Evolutionary conservation across 208 protist genomes (phyloP).

Genomic region (Wallacemonas sp.): DNA sequence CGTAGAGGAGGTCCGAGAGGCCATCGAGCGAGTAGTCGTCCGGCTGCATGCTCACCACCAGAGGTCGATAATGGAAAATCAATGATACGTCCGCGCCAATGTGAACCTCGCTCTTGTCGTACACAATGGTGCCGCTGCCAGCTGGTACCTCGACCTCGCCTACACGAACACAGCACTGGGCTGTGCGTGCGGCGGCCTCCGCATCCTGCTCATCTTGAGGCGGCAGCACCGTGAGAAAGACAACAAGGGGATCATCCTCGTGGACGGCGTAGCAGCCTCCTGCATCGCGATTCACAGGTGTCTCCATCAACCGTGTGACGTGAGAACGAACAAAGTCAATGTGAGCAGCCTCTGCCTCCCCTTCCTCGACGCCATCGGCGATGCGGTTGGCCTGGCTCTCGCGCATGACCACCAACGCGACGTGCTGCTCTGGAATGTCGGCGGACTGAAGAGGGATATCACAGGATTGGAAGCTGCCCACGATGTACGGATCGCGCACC

Average conservation of each 20-base stretch:
- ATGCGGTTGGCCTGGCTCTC: conserved; percentile 35
- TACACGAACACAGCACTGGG: conserved; percentile 21
- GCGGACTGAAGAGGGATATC: conserved; percentile 36
- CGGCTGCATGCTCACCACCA: conserved; percentile 65
- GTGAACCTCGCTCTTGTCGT: conserved; percentile 49
- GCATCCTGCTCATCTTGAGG: conserved; percentile 34
- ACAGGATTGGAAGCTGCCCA: conserved; percentile 37
- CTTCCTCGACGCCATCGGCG: conserved; percentile 20
- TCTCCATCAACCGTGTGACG: background rate
- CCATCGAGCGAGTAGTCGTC: conserved; percentile 40
- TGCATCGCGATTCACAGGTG: background rate
- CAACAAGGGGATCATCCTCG: conserved; percentile 45
- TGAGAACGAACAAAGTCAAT: background rate
- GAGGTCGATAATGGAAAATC: conserved; percentile 61
- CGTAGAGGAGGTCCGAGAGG: conserved; percentile 45
- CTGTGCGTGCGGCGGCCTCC: background rate
- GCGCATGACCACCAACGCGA: conserved; percentile 60
- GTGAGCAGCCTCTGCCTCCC: conserved; percentile 7
- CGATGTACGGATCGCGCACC: conserved; percentile 66
- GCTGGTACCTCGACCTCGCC: conserved; percentile 29
- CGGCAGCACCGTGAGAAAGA: conserved; percentile 45
- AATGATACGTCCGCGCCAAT: conserved; percentile 44
- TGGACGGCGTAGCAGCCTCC: background rate
- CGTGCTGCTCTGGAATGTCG: conserved; percentile 45
- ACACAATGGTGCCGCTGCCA: conserved; percentile 36